phyloP scores from a whole-genome alignment of 2,329 filamentous ascomycete genomes.

The Lanzia echinophila region DNA sequence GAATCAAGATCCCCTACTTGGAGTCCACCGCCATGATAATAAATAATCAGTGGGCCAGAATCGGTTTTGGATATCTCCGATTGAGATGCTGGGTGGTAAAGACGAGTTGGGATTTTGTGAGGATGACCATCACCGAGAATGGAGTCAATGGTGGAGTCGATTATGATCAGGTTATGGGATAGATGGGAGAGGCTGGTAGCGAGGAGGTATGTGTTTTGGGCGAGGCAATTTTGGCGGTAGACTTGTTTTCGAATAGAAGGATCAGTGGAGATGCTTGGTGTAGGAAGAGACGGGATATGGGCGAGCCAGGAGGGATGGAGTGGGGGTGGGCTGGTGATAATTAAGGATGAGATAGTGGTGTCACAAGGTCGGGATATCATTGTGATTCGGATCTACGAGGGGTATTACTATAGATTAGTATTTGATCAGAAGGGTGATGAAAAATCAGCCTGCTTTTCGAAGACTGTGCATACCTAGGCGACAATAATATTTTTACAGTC shows the following conservation, averaged over 20 bases:
- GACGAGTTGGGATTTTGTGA: not conserved
- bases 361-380: not conserved
- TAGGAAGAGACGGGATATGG: slow-evolving; percentile 1
- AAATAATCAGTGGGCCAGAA: slow-evolving; percentile 31
- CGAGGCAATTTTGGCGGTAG: slow-evolving; percentile 38
- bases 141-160: not conserved
- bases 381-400: not conserved
- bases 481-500: no score
- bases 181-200: slow-evolving; percentile 34
- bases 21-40: slow-evolving; percentile 44
- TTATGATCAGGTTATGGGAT: slow-evolving; percentile 28
- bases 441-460: no score
- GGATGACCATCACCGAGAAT: not conserved
- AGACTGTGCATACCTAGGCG: no score
- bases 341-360: not conserved
- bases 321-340: not conserved
- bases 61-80: not conserved
- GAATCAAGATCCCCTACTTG: slow-evolving; percentile 42
- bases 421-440: no score
- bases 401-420: no score
- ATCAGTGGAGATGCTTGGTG: not conserved
- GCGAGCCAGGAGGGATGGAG: slow-evolving; percentile 1
- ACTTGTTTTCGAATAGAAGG: slow-evolving; percentile 14
- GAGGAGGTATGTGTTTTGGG: slow-evolving; percentile 33
- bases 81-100: not conserved